phyloP scores from a whole-genome alignment of 352 stramenopile genomes.

The Pythium aristosporum region DNA sequence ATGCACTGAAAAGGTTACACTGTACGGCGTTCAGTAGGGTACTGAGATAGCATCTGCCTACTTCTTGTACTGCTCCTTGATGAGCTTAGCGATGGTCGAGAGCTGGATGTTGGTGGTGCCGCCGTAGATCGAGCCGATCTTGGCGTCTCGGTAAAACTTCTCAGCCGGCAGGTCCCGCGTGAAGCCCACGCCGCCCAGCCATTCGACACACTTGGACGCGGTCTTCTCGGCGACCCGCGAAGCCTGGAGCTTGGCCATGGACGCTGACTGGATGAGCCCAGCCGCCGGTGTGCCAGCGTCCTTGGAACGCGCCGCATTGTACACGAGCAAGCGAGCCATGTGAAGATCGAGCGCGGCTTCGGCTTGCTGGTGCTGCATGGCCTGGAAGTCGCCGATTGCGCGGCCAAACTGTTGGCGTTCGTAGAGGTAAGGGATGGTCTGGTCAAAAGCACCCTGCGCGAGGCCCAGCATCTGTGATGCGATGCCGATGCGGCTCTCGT shows the following conservation, averaged over 20 bases:
- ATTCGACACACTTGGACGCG: constrained; percentile 96
- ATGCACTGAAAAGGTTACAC: not conserved
- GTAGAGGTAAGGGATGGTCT: constrained; percentile 95
- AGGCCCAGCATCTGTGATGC: constrained; percentile 97
- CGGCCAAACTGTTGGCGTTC: constrained; percentile 95
- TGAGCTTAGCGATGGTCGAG: constrained; percentile 91
- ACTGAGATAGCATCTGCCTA: constrained; percentile 25
- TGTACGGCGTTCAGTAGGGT: not conserved
- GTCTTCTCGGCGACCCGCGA: constrained; percentile 94
- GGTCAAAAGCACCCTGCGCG: constrained; percentile 95
- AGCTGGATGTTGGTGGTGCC: constrained; percentile 98
- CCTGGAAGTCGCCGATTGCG: constrained; percentile 93
- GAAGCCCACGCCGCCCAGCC: constrained; percentile 95
- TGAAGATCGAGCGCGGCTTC: constrained; percentile 95
- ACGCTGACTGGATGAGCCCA: constrained; percentile 96
- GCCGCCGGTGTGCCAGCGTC: constrained; percentile 80
- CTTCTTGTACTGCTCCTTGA: constrained; percentile 89
- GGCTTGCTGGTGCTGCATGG: constrained; percentile 97
- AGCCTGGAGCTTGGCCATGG: constrained; percentile 97
- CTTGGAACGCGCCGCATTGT: constrained; percentile 95
- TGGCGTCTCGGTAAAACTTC: constrained; percentile 97
- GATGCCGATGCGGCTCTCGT: constrained; percentile 96
- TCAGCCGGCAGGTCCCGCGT: constrained; percentile 93
- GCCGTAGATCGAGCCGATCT: constrained; percentile 98
- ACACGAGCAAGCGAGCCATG: constrained; percentile 91